A percentile compares a stretch with the other conserved stretches of the same genome.
Evolutionary conservation across 495 filamentous ascomycete genomes (phyloP).

Genomic region (Penicillium silybi): DNA sequence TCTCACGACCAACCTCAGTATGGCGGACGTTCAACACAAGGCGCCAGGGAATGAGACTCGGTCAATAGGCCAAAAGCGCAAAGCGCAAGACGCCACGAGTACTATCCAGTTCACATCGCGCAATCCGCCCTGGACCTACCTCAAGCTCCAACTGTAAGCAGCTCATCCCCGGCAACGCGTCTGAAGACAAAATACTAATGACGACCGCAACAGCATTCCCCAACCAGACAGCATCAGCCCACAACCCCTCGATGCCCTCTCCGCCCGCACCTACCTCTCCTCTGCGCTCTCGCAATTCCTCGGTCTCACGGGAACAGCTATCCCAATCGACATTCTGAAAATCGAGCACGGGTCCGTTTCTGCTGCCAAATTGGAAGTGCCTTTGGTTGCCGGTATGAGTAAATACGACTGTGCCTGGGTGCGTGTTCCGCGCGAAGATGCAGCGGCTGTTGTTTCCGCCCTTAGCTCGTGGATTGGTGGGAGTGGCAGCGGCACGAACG

Average conservation of each 20-base stretch:
- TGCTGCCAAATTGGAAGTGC: background rate
- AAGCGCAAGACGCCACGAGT: slow-evolving; percentile 21
- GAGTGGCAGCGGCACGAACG: slow-evolving; percentile 30
- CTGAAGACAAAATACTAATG: background rate
- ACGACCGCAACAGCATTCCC: slow-evolving; percentile 22
- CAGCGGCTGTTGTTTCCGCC: slow-evolving; percentile 60
- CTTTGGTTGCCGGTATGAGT: background rate
- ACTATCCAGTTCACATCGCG: slow-evolving; percentile 40
- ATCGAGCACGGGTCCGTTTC: slow-evolving; percentile 30
- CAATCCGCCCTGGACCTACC: slow-evolving; percentile 48
- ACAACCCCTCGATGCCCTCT: slow-evolving; percentile 64
- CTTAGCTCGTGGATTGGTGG: slow-evolving; percentile 58
- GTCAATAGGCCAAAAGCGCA: slow-evolving; percentile 26
- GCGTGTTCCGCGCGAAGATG: slow-evolving; percentile 68
- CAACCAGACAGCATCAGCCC: slow-evolving; percentile 24
- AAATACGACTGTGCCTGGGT: slow-evolving; percentile 58
- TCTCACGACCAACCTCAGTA: background rate
- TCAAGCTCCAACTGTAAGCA: slow-evolving; percentile 44
- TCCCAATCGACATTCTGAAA: slow-evolving; percentile 77
- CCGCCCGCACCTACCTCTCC: slow-evolving; percentile 67
- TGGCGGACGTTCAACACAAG: background rate
- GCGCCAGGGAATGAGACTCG: slow-evolving; percentile 1
- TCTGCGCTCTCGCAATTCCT: slow-evolving; percentile 75
- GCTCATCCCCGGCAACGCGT: background rate
- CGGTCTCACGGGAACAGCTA: slow-evolving; percentile 69